Evolutionary conservation across 345 rosid species (phyloP), one percentile per base, ranked within the genome.

Genomic region (Gossypium bickii): DNA sequence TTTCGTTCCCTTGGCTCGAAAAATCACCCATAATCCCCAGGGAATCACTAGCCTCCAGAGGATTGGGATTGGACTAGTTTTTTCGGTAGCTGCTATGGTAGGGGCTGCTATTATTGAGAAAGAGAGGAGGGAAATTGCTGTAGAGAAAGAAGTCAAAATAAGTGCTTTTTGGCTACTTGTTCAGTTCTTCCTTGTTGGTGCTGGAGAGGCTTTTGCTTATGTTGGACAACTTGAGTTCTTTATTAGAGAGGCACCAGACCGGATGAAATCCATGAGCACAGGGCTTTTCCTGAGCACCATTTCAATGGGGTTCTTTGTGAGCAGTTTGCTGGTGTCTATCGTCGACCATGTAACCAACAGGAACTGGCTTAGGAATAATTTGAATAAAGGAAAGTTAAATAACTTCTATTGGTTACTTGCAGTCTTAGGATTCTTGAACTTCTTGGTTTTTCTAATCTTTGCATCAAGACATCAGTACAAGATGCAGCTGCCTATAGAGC

Each of bases 261-360:
- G 92, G 77, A 92, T 94, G 97, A 94, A 94, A 77, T 89, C 98
- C 4, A 92, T 89, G 97, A 94, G 98, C 87, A 94, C 97, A 0
- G 97, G 98, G 25, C 84, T 94, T 15, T 92, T 94, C 74, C 82
- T 94, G 3, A 89, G 92, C 69, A 86, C 92, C 47, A 84, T 92
- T 18, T 94, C 98, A 3, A 85, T 92, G 97, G 98, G 97, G 38
- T 92, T 92, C 87, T 94, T 87, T 53, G 85, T 88, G 2, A 94
- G 97, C 79, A 92, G 97, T 64, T 80, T 92, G 77, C 61, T 94
- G 25, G 98, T 94, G 72, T 84, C 94, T 2, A 25, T 88, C 18
- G 92, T 92, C 11, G 94, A 87, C 80, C 79, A 71, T 64, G 78
- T 80, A 29, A 92, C 98, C 9, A 29, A 86, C 38, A 83, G 81